Base-by-base conservation (phyloP, 2,329 filamentous ascomycete genomes). In the Pseudophaeomoniella oleicola region DNA sequence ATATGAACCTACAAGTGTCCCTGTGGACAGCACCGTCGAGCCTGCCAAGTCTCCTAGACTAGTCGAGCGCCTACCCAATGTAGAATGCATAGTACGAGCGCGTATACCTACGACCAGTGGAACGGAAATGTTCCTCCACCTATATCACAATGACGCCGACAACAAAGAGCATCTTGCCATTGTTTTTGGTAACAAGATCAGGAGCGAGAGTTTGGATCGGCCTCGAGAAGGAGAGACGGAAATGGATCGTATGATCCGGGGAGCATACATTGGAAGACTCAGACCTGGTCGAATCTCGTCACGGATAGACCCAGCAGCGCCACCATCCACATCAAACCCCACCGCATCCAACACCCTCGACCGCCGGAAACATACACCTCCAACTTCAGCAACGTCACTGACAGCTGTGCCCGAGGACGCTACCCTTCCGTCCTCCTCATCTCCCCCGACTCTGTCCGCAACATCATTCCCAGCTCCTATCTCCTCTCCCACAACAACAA, bases 161-260 rank as follows among this genome's bases (percentile, higher is more conserved):
- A 83, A 79, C 45, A 98, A 98, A 59, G 90, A 98, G 54, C 90
- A 98, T 55, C 63, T 98, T 36, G 90, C 90, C 13, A 96, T 98
- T 52, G 90, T 98, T 0, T 98, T 98, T 57, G 90, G 90, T 2
- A 78, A 79, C 40, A 69, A 78, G 34, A 94, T 96, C 46, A 72
- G 90, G 34, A 73, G 55, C 75, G 76, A 64, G 56, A 69, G 58
- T 75, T 71, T 66, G 34, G 62, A 66, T 45, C 48, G 54, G 11
- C 56, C 62, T 16, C 50, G 56, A 34, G 57, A 59, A 4, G 63
- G 62, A 1, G 51, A 74, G 59, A 63, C 59, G 4, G 62, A 65
- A 47, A 63, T 64, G 60, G 62, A 65, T 46, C 77, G 90, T 44
- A 92, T 98, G 80, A 88, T 94, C 37, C 67, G 90, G 37, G 90